Conservation (phyloP, 768 basidiomycete genomes). For the Russula foetens region DNA sequence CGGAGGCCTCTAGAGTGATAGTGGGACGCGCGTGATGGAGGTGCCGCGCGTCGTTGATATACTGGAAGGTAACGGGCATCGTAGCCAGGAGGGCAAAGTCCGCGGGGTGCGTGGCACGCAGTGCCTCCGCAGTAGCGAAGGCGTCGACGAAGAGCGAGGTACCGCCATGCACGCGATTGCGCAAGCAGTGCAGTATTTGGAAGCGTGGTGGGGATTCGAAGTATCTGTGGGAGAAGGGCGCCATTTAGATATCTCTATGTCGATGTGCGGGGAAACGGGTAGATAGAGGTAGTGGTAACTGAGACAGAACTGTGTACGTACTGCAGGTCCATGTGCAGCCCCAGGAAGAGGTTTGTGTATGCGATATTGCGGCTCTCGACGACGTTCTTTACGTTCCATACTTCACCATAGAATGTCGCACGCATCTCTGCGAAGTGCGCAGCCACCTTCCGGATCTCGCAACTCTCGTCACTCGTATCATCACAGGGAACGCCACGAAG, state of each 20-base stretch:
- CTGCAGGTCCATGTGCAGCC: slow-evolving; percentile 88
- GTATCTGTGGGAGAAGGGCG: slow-evolving; percentile 47
- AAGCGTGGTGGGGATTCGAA: slow-evolving; percentile 87
- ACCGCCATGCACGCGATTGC: slow-evolving; percentile 79
- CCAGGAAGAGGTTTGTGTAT: slow-evolving; percentile 85
- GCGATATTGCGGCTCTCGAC: slow-evolving; percentile 82
- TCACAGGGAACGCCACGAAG: slow-evolving; percentile 59
- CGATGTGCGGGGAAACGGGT: neutral
- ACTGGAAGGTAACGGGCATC: slow-evolving; percentile 79
- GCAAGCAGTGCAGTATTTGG: slow-evolving; percentile 86
- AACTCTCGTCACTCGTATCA: slow-evolving; percentile 49
- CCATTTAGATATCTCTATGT: neutral
- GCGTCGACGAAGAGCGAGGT: slow-evolving; percentile 83
- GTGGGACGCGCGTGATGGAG: slow-evolving; percentile 66
- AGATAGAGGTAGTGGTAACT: too few relatives aligned
- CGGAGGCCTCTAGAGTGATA: slow-evolving; percentile 46
- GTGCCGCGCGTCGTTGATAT: slow-evolving; percentile 85
- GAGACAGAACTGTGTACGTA: slow-evolving; percentile 34
- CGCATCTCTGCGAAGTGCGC: slow-evolving; percentile 67
- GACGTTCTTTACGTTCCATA: slow-evolving; percentile 83
- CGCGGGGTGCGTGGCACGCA: slow-evolving; percentile 39
- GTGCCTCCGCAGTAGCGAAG: slow-evolving; percentile 48
- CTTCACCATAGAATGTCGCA: slow-evolving; percentile 80
- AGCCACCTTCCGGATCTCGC: slow-evolving; percentile 62
- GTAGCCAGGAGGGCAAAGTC: slow-evolving; percentile 51